These are phyloP conservation scores for Daldinia eschscholtzii DNA, from an alignment of 2,329 filamentous ascomycete genomes.

Conservation along the genomic window DNA sequence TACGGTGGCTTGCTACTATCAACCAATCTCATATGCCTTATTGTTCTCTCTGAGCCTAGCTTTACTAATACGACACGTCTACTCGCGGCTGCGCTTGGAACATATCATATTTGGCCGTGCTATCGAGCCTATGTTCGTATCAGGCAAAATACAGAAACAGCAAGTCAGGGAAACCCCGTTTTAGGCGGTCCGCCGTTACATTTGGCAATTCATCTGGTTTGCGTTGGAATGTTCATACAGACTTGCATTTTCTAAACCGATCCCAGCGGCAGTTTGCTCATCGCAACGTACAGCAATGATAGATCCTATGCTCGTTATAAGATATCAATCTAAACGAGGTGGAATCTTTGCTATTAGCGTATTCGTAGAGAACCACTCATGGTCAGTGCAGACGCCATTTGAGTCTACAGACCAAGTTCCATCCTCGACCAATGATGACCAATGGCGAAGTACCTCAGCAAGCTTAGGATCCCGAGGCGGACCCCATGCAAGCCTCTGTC, in stretches of 20 bases:
- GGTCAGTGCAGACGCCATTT: constrained; percentile 27
- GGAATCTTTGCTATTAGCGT: constrained; percentile 8
- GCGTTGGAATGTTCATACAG: constrained; percentile 55
- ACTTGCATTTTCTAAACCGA: constrained; percentile 19
- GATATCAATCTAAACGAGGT: not conserved
- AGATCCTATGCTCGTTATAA: not conserved
- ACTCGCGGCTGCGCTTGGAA: constrained; percentile 58
- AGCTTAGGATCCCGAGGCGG: constrained; percentile 19
- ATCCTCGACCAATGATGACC: constrained; percentile 26
- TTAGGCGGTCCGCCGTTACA: constrained; percentile 63
- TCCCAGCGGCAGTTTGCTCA: not conserved
- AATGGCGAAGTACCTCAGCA: constrained; percentile 21
- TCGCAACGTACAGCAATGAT: not conserved
- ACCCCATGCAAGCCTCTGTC: constrained; percentile 15
- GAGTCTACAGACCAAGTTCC: constrained; percentile 21
- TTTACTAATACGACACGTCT: constrained; percentile 53
- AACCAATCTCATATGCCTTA: constrained; percentile 59
- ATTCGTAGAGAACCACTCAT: constrained; percentile 20
- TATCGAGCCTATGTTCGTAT: constrained; percentile 58
- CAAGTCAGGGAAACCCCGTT: constrained; percentile 42
- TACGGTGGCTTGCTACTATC: constrained; percentile 63
- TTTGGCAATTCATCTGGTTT: constrained; percentile 57
- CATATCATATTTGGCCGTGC: constrained; percentile 64
- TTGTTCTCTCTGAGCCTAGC: constrained; percentile 51
- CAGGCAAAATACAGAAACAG: constrained; percentile 35